Conservation (phyloP, 768 basidiomycete genomes). For the Termitomyces sp. region DNA sequence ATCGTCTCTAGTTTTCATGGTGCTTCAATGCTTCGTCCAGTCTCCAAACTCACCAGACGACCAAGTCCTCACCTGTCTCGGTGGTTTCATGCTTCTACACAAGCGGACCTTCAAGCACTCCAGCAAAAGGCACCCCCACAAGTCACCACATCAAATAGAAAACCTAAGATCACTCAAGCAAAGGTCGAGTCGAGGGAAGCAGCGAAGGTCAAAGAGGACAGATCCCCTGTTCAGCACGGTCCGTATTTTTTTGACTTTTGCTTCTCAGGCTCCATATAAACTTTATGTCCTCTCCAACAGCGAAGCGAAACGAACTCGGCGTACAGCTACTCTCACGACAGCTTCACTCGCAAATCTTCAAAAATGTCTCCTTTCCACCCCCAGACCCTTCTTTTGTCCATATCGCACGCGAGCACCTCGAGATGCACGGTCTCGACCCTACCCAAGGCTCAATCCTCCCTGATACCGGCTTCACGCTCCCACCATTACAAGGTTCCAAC, state of each 20-base stretch:
- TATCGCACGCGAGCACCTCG: conserved; percentile 78
- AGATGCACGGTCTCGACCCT: conserved; percentile 78
- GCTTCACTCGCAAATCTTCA: conserved; percentile 84
- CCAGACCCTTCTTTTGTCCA: conserved; percentile 61
- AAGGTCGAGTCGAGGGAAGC: conserved; percentile 2
- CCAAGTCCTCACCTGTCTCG: conserved; percentile 26
- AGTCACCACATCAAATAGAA: background rate
- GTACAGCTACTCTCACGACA: conserved; percentile 85
- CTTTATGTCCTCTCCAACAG: conserved; percentile 25
- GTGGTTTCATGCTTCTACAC: conserved; percentile 25
- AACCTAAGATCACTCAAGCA: background rate
- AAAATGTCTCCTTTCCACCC: conserved; percentile 56
- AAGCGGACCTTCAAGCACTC: conserved; percentile 17
- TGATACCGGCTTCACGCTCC: conserved; percentile 76
- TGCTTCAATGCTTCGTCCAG: conserved; percentile 20
- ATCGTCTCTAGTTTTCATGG: conserved; percentile 11
- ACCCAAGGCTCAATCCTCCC: conserved; percentile 78
- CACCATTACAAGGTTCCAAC: conserved; percentile 74
- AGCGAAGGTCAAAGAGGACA: conserved; percentile 2
- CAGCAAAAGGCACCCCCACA: conserved; percentile 12
- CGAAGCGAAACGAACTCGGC: conserved; percentile 82
- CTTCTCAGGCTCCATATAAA: background rate
- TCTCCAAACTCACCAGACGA: conserved; percentile 14
- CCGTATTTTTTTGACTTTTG: background rate
- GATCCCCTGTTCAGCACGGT: conserved; percentile 8